Conservation (phyloP, 2,329 filamentous ascomycete genomes). For the Ophiosphaerella herpotricha region DNA sequence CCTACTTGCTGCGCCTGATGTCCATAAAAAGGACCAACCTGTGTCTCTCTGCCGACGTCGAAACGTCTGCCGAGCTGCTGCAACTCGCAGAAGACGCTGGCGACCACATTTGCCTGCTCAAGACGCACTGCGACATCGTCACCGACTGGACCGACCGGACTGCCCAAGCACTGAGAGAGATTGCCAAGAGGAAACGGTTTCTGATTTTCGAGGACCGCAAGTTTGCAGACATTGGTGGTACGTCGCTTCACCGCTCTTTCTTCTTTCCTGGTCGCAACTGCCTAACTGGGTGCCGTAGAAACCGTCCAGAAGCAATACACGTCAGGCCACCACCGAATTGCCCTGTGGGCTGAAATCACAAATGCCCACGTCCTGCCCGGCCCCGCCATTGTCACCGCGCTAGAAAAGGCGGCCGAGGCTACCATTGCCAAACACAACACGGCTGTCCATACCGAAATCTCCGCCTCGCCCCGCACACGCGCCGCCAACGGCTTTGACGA, state of each 20-base stretch:
- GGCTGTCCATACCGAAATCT: slow-evolving; percentile 57
- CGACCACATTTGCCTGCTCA: slow-evolving; percentile 64
- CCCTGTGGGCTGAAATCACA: slow-evolving; percentile 57
- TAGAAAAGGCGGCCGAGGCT: slow-evolving; percentile 53
- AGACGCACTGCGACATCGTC: slow-evolving; percentile 66
- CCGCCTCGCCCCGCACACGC: slow-evolving; percentile 38
- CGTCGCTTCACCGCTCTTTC: slow-evolving; percentile 16
- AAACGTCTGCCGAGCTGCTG: slow-evolving; percentile 60
- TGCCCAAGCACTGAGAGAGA: slow-evolving; percentile 53
- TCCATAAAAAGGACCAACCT: slow-evolving; percentile 57
- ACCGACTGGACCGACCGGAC: slow-evolving; percentile 64
- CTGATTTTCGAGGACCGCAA: slow-evolving; percentile 61
- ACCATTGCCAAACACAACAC: slow-evolving; percentile 56
- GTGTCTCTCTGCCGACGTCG: slow-evolving; percentile 62
- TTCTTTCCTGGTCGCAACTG: not conserved
- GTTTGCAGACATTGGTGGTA: slow-evolving; percentile 62
- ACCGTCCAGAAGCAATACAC: slow-evolving; percentile 62
- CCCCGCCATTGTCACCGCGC: slow-evolving; percentile 56
- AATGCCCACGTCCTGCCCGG: slow-evolving; percentile 60
- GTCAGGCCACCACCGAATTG: slow-evolving; percentile 56
- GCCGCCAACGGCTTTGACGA: slow-evolving; percentile 35
- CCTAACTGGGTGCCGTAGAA: slow-evolving; percentile 40
- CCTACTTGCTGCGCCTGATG: slow-evolving; percentile 55
- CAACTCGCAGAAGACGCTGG: slow-evolving; percentile 62
- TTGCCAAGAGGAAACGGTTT: slow-evolving; percentile 56